A percentile compares a stretch with the other conserved stretches of the same genome.
These are phyloP conservation scores for Sporisorium graminicola DNA, from an alignment of 1,284 basidiomycete species.

Conservation along the genomic window DNA sequence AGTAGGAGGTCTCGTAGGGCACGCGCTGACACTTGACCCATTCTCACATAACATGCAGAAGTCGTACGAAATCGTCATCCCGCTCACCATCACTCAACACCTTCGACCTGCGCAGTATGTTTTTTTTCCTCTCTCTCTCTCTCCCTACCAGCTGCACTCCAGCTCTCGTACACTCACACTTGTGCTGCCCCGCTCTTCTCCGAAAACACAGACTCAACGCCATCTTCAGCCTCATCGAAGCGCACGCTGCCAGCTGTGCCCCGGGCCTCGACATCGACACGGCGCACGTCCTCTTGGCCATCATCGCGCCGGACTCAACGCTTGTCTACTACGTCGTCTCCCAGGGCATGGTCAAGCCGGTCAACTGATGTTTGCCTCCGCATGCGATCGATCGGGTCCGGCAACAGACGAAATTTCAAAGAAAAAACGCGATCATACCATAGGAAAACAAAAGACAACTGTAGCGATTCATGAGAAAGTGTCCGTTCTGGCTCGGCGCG, in stretches of 20 bases:
- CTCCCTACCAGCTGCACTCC: background rate
- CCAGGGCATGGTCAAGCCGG: constrained; percentile 64
- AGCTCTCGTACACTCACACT: background rate
- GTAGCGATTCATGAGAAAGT: background rate
- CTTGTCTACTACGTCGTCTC: constrained; percentile 66
- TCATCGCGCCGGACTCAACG: constrained; percentile 64
- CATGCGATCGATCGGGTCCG: too few relatives aligned
- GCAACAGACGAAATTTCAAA: background rate
- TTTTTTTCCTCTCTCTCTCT: background rate
- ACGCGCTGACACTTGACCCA: background rate
- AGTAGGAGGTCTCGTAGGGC: background rate
- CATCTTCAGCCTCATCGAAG: constrained; percentile 39
- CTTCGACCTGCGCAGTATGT: constrained; percentile 31
- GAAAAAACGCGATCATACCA: too few relatives aligned
- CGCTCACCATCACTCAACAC: constrained; percentile 39
- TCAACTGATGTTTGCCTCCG: constrained; percentile 49
- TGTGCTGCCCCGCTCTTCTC: background rate
- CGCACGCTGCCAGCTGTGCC: constrained; percentile 17
- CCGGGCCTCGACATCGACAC: constrained; percentile 23
- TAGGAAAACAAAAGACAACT: background rate
- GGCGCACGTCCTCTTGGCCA: constrained; percentile 57
- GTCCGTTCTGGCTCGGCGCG: too few relatives aligned
- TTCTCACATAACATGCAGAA: constrained; percentile 11
- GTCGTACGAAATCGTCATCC: constrained; percentile 37
- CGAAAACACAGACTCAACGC: constrained; percentile 19